Conservation (phyloP, 176 grass and related monocot genomes). For the Chrysopogon serrulatus region DNA sequence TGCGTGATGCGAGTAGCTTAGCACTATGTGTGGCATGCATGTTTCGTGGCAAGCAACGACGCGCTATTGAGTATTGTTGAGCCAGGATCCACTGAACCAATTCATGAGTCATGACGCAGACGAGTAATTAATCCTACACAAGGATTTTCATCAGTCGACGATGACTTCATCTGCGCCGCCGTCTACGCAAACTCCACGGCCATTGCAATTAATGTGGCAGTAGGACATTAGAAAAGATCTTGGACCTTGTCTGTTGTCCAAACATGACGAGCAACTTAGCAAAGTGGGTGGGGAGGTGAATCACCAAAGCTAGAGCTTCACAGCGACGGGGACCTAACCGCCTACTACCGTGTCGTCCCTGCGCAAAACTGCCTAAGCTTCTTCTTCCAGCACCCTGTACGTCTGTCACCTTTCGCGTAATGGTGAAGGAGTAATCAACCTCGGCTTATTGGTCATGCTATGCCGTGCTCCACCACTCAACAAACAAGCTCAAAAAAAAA, state of each 20-base stretch:
- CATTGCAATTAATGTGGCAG: background rate
- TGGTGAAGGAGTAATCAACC: background rate
- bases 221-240: background rate
- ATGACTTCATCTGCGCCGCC: background rate
- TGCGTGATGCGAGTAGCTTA: background rate
- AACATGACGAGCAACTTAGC: background rate
- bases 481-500: background rate
- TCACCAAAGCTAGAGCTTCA: background rate
- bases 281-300: background rate
- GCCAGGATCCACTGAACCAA: background rate
- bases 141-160: background rate
- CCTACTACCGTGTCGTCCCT: background rate
- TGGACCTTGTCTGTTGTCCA: background rate
- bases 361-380: background rate
- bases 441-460: background rate
- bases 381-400: background rate
- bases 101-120: background rate
- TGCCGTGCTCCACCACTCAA: background rate
- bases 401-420: constrained; percentile 12
- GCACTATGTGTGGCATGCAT: background rate
- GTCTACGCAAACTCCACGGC: background rate
- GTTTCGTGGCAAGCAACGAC: background rate
- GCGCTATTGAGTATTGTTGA: background rate
- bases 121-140: background rate
- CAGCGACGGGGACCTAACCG: background rate